These are phyloP conservation scores for Termitomyces sp. DNA, from an alignment of 768 basidiomycete species.

Conservation along the genomic window DNA sequence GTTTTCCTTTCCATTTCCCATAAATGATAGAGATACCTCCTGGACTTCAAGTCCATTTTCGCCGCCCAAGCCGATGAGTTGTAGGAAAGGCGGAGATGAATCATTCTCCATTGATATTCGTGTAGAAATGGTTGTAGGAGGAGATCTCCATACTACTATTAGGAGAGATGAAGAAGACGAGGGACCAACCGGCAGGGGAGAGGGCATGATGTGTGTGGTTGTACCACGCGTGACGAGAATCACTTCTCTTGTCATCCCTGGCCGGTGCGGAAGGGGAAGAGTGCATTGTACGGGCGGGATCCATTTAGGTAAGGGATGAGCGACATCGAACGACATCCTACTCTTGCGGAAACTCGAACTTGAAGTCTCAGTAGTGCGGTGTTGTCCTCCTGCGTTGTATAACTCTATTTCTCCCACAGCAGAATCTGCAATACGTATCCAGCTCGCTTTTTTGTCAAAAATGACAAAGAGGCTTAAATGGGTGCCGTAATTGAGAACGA, in stretches of 20 bases:
- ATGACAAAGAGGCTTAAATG: constrained; percentile 79
- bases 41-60: constrained; percentile 74
- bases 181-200: constrained; percentile 58
- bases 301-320: constrained; percentile 41
- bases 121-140: constrained; percentile 51
- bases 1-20: constrained; percentile 46
- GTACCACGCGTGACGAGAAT: constrained; percentile 69
- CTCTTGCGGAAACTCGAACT: constrained; percentile 26
- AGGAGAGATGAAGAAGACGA: constrained; percentile 47
- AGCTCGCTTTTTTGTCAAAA: constrained; percentile 86
- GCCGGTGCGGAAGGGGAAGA: constrained; percentile 35
- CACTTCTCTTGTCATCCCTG: constrained; percentile 35
- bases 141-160: constrained; percentile 52
- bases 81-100: constrained; percentile 45
- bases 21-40: constrained; percentile 54
- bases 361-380: constrained; percentile 20
- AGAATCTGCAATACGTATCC: constrained; percentile 78
- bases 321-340: constrained; percentile 29
- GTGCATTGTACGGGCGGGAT: constrained; percentile 45
- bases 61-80: constrained; percentile 60
- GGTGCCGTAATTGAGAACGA: constrained; percentile 51
- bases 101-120: constrained; percentile 34
- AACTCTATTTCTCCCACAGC: constrained; percentile 78
- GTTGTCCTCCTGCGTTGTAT: constrained; percentile 35
- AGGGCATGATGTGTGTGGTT: constrained; percentile 63